Percentiles rank a stretch among this genome's conserved stretches.
Evolutionary conservation across 768 basidiomycete species (phyloP).

Genomic region (Leccinum sublutescens): DNA sequence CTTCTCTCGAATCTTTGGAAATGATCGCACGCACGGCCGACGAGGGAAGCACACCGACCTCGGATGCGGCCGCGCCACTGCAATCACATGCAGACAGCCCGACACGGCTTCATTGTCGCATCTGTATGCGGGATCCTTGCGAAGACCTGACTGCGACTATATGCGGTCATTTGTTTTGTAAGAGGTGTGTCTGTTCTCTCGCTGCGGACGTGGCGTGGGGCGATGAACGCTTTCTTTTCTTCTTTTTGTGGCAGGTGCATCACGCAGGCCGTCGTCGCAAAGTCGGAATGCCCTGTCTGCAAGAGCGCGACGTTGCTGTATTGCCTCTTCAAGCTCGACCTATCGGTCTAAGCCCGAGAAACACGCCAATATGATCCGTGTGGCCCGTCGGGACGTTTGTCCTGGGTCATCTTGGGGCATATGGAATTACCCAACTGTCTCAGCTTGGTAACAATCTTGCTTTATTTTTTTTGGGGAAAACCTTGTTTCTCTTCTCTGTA

Average conservation of each 20-base stretch:
- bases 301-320: constrained; percentile 49
- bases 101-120: constrained; percentile 45
- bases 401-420: not conserved
- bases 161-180: constrained; percentile 65
- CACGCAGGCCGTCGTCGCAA: constrained; percentile 44
- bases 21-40: not conserved
- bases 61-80: not conserved
- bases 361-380: not conserved
- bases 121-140: constrained; percentile 48
- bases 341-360: constrained; percentile 21
- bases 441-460: not conserved
- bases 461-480: not conserved
- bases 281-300: constrained; percentile 52
- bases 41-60: not conserved
- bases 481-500: not conserved
- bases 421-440: not conserved
- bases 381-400: not conserved
- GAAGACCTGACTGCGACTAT: constrained; percentile 56
- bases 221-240: not conserved
- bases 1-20: constrained; percentile 25
- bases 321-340: constrained; percentile 53
- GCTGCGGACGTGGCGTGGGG: too few species aligned
- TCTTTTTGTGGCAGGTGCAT: constrained; percentile 16
- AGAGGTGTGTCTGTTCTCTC: constrained; percentile 37
- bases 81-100: not conserved